Percentiles rank a stretch among this genome's conserved stretches.
These are phyloP conservation scores for Alternaria solani DNA, from an alignment of 2,329 filamentous ascomycete species.

Conservation along the genomic window DNA sequence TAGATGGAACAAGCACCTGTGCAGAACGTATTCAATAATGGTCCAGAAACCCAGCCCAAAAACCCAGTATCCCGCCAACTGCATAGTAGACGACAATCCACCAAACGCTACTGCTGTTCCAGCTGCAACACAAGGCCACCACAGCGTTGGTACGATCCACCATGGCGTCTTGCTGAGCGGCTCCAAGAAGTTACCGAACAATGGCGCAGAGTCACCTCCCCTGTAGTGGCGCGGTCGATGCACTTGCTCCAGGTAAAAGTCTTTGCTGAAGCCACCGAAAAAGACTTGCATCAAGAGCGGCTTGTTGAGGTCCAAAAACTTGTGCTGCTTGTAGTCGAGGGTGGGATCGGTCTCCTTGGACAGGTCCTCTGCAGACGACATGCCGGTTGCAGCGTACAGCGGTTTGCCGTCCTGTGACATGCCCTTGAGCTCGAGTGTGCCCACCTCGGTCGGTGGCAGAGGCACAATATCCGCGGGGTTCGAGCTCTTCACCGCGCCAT, in stretches of 20 bases:
- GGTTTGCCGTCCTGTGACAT: constrained; percentile 56
- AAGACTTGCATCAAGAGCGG: constrained; percentile 90
- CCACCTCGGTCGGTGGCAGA: constrained; percentile 59
- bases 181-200: constrained; percentile 99
- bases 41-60: constrained; percentile 84
- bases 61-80: constrained; percentile 69
- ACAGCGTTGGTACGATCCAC: constrained; percentile 86
- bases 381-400: constrained; percentile 74
- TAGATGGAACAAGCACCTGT: constrained; percentile 92
- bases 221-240: constrained; percentile 96
- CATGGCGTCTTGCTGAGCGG: constrained; percentile 94
- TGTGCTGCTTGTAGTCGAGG: constrained; percentile 85
- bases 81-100: constrained; percentile 60
- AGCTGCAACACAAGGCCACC: constrained; percentile 82
- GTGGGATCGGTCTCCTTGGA: constrained; percentile 80
- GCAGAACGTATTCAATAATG: constrained; percentile 85
- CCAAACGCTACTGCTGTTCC: constrained; percentile 70
- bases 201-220: constrained; percentile 86
- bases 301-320: constrained; percentile 88
- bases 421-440: constrained; percentile 59
- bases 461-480: constrained; percentile 62
- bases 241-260: constrained; percentile 97
- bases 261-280: constrained; percentile 85
- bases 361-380: constrained; percentile 88
- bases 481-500: constrained; percentile 58